phyloP scores from a whole-genome alignment of 1,139 yeast species.

The Saccharomyces uvarum region DNA sequence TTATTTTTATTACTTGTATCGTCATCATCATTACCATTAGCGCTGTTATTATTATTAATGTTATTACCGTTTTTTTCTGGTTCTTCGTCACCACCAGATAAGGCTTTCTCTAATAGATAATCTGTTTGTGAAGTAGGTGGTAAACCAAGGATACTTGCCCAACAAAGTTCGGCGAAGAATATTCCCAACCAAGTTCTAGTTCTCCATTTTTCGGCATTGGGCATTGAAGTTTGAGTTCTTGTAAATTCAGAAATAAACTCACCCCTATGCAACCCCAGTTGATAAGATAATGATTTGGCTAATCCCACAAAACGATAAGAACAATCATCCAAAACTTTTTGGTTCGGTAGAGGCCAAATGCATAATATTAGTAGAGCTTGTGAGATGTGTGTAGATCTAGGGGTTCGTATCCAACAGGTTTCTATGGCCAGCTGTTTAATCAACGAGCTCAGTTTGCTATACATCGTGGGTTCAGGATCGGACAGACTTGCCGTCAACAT shows the following conservation, averaged over 20 bases:
- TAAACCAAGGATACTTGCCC: conserved; percentile 81
- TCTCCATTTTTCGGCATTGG: conserved; percentile 91
- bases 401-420: conserved; percentile 89
- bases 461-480: conserved; percentile 79
- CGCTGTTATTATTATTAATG: background rate
- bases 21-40: background rate
- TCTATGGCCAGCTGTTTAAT: conserved; percentile 85
- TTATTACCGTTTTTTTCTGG: conserved; percentile 7
- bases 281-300: conserved; percentile 78
- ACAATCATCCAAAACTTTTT: conserved; percentile 85
- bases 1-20: conserved; percentile 4
- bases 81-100: conserved; percentile 42
- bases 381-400: conserved; percentile 87
- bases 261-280: conserved; percentile 88
- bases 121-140: conserved; percentile 87
- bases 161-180: conserved; percentile 80
- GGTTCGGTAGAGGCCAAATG: conserved; percentile 91
- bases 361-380: conserved; percentile 79
- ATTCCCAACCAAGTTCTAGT: conserved; percentile 88
- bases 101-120: conserved; percentile 70
- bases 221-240: conserved; percentile 79
- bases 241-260: conserved; percentile 86
- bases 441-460: conserved; percentile 65
- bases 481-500: conserved; percentile 78
- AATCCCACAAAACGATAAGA: conserved; percentile 82